phyloP scores from a whole-genome alignment of 495 filamentous ascomycete species.

The Terfezia boudieri region DNA sequence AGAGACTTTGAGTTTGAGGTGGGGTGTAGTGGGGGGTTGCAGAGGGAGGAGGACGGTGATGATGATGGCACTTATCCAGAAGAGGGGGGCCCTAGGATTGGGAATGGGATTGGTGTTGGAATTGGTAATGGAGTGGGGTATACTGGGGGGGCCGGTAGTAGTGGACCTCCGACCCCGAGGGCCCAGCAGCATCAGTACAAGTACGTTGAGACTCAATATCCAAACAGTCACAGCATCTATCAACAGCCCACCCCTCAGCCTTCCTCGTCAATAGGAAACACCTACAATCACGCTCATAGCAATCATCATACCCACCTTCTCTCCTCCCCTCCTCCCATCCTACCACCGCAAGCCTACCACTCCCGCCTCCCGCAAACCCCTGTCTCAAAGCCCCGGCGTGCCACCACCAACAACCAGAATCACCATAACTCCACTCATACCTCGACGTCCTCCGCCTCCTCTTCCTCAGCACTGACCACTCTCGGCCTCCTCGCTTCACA shows the following conservation, averaged over 20 bases:
- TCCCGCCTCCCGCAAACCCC: slow-evolving; percentile 1
- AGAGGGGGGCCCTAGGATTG: not conserved
- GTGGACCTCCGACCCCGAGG: not conserved
- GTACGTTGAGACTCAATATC: not conserved
- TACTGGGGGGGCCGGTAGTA: not conserved
- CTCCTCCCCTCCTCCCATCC: slow-evolving; percentile 2
- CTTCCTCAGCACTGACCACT: slow-evolving; percentile 10
- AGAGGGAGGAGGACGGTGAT: not conserved
- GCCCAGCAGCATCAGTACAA: not conserved
- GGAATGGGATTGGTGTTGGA: not conserved
- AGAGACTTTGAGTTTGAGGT: not conserved
- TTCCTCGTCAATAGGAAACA: no score
- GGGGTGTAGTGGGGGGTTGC: not conserved
- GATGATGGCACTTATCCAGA: not conserved
- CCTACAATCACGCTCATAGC: no score
- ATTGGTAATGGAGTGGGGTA: not conserved
- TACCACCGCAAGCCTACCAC: slow-evolving; percentile 11
- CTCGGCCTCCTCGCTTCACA: not conserved
- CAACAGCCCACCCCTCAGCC: not conserved
- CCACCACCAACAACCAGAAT: not conserved
- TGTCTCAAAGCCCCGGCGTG: not conserved
- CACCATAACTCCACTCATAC: not conserved
- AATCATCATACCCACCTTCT: slow-evolving; percentile 8
- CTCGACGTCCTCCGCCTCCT: slow-evolving; percentile 7
- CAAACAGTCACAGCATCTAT: not conserved